Evolutionary conservation across 2,329 filamentous ascomycete species (phyloP), one percentile per base, ranked within the genome.

Genomic region (Paraphaeosphaeria minitans): DNA sequence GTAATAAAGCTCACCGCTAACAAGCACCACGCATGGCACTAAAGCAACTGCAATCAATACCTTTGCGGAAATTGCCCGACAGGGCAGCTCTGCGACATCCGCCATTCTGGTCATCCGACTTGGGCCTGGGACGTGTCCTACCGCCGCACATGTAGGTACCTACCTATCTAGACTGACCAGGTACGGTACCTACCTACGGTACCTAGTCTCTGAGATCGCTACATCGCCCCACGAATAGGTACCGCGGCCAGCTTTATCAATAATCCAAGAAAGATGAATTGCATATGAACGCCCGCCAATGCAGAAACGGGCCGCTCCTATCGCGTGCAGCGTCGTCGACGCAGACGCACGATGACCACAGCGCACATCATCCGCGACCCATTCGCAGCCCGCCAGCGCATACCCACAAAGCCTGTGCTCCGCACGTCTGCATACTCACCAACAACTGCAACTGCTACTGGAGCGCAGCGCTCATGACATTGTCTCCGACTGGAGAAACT

Each of bases 321-420:
- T 33, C 19, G 24, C 35, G 43, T 21, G 49, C 43, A 8, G 51
- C 49, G 46, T 48, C 13, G 14, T 48, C 6, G 42, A 31, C 21
- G 22, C 29, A 39, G 48, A 56, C 55, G 59, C 59, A 56, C 56
- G 53, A 61, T 61, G 59, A 61, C 48, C 56, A 47, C 59, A 58
- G 13, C 58, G 1, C 52, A 56, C 59, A 54, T 50, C 39, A 53
- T 43, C 47, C 7, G 12, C 43, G 35, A 39, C 14, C 59, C 59
- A 61, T 39, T 56, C 45, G 49, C n/a, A 53, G n/a, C n/a, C 10
- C 53, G 59, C 56, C 59, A 61, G 39, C 59, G 31, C 55, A 61
- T 22, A 49, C 29, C n/a, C n/a, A 27, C 12, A 53, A 48, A 49
- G 13, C 22, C 46, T 35, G 19, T 33, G 16, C 45, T 31, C 41